phyloP scores from a whole-genome alignment of 768 basidiomycete genomes.

The Naematelia aurantialba region DNA sequence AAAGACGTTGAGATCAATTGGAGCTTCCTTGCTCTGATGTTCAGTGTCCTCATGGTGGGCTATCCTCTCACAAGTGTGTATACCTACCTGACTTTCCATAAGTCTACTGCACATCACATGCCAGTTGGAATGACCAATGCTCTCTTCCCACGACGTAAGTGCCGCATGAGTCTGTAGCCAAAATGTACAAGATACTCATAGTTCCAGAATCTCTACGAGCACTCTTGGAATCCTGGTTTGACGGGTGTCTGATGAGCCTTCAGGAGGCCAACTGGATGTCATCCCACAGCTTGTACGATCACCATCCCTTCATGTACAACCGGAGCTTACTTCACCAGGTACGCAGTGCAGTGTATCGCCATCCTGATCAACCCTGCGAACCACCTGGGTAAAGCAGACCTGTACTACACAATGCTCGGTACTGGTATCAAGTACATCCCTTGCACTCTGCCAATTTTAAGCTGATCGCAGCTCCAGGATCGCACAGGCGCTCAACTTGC shows the following conservation, averaged over 20 bases:
- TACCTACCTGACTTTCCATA: neutral
- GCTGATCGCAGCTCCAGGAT: conserved; percentile 5
- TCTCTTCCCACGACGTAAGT: conserved; percentile 7
- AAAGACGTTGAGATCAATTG: conserved; percentile 30
- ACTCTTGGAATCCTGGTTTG: conserved; percentile 17
- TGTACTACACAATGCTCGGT: conserved; percentile 28
- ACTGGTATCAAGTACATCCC: conserved; percentile 13
- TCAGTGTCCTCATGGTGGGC: conserved; percentile 20
- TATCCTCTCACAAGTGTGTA: neutral
- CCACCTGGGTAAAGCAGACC: conserved; percentile 26
- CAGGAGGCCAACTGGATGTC: conserved; percentile 20
- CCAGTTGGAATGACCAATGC: conserved; percentile 1
- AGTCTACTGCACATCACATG: conserved; percentile 26
- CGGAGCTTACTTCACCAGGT: neutral
- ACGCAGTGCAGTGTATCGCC: conserved; percentile 26
- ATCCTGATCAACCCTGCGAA: conserved; percentile 22
- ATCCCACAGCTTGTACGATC: conserved; percentile 16
- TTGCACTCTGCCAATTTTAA: neutral
- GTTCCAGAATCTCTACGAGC: conserved; percentile 9
- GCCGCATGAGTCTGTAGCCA: neutral
- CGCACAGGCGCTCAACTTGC: conserved; percentile 25
- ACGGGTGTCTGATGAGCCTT: conserved; percentile 13
- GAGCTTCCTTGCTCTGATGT: conserved; percentile 23
- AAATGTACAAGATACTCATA: neutral
- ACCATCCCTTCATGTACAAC: conserved; percentile 13